phyloP scores from a whole-genome alignment of 768 basidiomycete genomes.

The Mycena indigotica region DNA sequence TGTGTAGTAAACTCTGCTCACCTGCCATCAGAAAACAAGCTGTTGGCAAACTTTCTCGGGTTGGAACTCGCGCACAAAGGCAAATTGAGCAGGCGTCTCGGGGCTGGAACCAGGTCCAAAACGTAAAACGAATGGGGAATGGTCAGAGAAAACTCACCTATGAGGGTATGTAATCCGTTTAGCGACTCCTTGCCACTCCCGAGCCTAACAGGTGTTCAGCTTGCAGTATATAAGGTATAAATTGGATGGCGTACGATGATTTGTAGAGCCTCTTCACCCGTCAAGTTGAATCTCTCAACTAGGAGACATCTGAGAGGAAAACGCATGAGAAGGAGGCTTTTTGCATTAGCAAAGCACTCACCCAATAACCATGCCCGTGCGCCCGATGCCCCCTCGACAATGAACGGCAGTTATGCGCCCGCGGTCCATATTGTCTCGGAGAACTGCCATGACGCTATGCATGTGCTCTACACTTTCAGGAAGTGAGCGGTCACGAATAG shows the following conservation, averaged over 20 bases:
- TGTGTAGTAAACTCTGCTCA: too few species aligned
- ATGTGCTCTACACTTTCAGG: constrained; percentile 43
- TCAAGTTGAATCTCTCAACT: constrained; percentile 50
- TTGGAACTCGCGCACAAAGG: neutral
- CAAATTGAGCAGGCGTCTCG: neutral
- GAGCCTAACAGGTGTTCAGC: constrained; percentile 1
- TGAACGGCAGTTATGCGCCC: constrained; percentile 73
- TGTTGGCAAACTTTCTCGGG: neutral
- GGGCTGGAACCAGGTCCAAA: neutral
- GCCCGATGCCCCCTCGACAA: constrained; percentile 77
- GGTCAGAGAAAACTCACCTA: constrained; percentile 33
- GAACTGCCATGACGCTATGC: constrained; percentile 36
- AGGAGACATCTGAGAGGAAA: too few species aligned
- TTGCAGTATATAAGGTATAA: neutral
- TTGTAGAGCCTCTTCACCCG: constrained; percentile 15
- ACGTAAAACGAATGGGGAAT: neutral
- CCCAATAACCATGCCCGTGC: constrained; percentile 59
- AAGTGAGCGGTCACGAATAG: constrained; percentile 71
- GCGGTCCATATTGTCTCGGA: constrained; percentile 60
- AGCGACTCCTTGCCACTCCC: constrained; percentile 74
- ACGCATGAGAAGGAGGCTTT: too few species aligned
- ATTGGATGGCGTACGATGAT: neutral
- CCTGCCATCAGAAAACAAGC: neutral
- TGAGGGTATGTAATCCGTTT: constrained; percentile 76
- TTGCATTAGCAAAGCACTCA: too few species aligned